A percentile compares a stretch with the other conserved stretches of the same genome.
Evolutionary conservation across 441 rosid genomes (phyloP).

Genomic region (Gossypium trilobum): DNA sequence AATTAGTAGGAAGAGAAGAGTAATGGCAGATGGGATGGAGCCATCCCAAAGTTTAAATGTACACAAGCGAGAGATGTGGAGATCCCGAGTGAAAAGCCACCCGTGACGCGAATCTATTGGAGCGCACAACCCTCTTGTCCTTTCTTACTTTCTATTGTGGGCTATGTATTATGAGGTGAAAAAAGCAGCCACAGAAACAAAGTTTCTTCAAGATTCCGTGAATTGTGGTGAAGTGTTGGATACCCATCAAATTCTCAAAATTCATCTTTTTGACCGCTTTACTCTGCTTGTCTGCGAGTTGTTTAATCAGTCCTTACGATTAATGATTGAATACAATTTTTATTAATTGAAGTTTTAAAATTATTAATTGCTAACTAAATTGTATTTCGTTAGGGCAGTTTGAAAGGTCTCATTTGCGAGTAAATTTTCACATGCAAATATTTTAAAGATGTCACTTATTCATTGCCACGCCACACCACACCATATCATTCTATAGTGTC

Average conservation of each 20-base stretch:
- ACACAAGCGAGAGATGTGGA: neutral
- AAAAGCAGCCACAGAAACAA: neutral
- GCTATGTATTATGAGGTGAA: neutral
- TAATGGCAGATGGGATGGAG: too few relatives aligned
- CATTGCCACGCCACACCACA: too few relatives aligned
- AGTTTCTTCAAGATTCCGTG: constrained; percentile 23
- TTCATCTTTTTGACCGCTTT: neutral
- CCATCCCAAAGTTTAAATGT: neutral
- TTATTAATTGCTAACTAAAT: too few relatives aligned
- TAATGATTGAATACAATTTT: too few relatives aligned
- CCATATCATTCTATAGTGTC: too few relatives aligned
- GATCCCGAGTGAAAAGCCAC: neutral
- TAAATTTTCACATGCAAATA: too few relatives aligned
- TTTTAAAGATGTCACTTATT: too few relatives aligned
- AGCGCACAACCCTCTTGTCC: neutral
- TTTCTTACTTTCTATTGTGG: neutral
- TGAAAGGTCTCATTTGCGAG: too few relatives aligned
- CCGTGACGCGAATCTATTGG: constrained; percentile 24
- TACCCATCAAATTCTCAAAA: neutral
- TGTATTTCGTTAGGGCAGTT: too few relatives aligned
- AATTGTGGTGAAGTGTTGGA: neutral
- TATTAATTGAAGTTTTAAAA: too few relatives aligned
- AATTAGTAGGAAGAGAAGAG: too few relatives aligned
- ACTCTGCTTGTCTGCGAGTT: neutral
- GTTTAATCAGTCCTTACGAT: neutral